These are phyloP conservation scores for Xylaria sp. DNA, from an alignment of 2,329 filamentous ascomycete genomes.

Conservation along the genomic window DNA sequence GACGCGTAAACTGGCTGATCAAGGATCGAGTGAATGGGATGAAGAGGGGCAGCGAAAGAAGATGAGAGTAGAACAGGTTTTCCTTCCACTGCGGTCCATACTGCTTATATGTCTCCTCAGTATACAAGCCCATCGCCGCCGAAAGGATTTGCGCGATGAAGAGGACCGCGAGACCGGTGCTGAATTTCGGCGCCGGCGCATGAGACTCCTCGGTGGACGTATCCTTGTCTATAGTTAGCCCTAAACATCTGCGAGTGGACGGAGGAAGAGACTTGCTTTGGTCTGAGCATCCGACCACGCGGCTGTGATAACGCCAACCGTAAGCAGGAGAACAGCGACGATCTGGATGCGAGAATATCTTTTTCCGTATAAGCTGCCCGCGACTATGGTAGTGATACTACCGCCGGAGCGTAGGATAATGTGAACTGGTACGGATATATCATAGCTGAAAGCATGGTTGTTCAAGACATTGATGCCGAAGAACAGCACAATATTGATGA, in stretches of 20 bases:
- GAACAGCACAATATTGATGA: slow-evolving; percentile 87
- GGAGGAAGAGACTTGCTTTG: slow-evolving; percentile 61
- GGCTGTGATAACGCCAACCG: slow-evolving; percentile 81
- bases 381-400: slow-evolving; percentile 91
- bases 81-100: slow-evolving; percentile 94
- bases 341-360: slow-evolving; percentile 80
- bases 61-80: slow-evolving; percentile 90
- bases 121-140: slow-evolving; percentile 93
- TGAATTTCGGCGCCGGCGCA: slow-evolving; percentile 48
- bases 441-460: slow-evolving; percentile 96
- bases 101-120: slow-evolving; percentile 82
- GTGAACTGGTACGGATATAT: slow-evolving; percentile 93
- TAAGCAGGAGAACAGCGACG: slow-evolving; percentile 79
- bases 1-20: slow-evolving; percentile 62
- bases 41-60: slow-evolving; percentile 77
- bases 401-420: slow-evolving; percentile 95
- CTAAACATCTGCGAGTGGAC: neutral
- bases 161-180: slow-evolving; percentile 77
- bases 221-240: slow-evolving; percentile 34
- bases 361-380: slow-evolving; percentile 87
- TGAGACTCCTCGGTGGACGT: slow-evolving; percentile 28
- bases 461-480: slow-evolving; percentile 94
- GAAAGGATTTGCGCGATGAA: slow-evolving; percentile 88
- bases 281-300: slow-evolving; percentile 87
- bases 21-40: slow-evolving; percentile 71